phyloP scores from a whole-genome alignment of 1,284 basidiomycete genomes.

The Termitomyces sp. region DNA sequence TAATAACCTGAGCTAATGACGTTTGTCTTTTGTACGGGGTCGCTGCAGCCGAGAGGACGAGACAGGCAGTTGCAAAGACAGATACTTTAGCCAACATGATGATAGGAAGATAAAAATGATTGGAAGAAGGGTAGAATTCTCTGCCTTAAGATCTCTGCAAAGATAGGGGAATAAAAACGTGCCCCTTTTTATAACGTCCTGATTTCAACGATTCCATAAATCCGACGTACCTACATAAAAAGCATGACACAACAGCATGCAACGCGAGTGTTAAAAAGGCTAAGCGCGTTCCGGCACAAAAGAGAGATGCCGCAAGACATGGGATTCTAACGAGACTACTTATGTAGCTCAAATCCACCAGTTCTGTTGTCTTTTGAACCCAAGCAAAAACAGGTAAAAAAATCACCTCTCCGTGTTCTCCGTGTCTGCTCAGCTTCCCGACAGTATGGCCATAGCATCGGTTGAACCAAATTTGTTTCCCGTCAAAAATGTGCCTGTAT shows the following conservation, averaged over 20 bases:
- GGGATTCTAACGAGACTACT: too few relatives aligned
- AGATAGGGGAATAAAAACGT: background rate
- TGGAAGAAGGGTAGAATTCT: background rate
- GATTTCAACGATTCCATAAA: background rate
- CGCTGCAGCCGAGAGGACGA: constrained; percentile 9
- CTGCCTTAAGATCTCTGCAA: background rate
- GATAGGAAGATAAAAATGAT: background rate
- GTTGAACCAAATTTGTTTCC: background rate
- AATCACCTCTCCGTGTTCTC: too few relatives aligned
- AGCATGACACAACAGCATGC: background rate
- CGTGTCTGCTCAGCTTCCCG: background rate
- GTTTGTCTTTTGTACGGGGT: constrained; percentile 11
- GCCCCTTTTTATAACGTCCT: constrained; percentile 5
- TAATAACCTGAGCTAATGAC: constrained; percentile 24
- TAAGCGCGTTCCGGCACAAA: background rate
- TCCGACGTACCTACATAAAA: constrained; percentile 4
- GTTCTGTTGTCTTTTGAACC: too few relatives aligned
- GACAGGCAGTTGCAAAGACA: constrained; percentile 8
- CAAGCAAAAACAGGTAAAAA: background rate
- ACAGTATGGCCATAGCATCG: background rate
- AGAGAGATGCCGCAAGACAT: background rate
- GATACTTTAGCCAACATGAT: constrained; percentile 11
- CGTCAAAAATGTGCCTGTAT: background rate
- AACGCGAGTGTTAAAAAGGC: background rate
- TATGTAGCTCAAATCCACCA: too few relatives aligned